These are phyloP conservation scores for Adansonia gregorii DNA, from an alignment of 441 rosid genomes.

Conservation along the genomic window DNA sequence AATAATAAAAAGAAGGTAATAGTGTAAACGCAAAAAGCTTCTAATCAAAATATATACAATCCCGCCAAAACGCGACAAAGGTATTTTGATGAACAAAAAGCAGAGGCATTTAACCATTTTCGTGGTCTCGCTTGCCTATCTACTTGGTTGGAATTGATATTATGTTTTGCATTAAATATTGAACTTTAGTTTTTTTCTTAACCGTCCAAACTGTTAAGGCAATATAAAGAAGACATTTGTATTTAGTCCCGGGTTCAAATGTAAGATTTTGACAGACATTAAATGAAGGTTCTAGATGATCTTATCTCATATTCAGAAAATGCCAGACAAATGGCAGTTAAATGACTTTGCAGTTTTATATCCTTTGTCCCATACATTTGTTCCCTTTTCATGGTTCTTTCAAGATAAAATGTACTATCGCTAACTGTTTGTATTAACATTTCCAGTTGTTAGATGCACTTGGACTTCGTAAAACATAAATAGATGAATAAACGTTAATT, in stretches of 20 bases:
- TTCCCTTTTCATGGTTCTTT: not conserved
- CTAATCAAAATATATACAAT: not conserved
- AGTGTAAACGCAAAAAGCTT: not conserved
- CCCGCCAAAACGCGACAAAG: not conserved
- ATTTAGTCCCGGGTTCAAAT: not conserved
- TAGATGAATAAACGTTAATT: no score
- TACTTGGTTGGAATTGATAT: not conserved
- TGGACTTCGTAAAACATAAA: no score
- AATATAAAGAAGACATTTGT: not conserved
- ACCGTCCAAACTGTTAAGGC: no score
- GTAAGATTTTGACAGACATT: not conserved
- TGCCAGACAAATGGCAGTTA: not conserved
- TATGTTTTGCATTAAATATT: not conserved
- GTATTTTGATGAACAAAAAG: not conserved
- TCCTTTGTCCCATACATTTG: not conserved
- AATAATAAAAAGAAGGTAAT: not conserved
- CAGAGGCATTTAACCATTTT: not conserved
- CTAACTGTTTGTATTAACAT: no score
- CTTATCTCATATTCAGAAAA: not conserved
- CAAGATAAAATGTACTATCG: no score
- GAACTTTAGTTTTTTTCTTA: not conserved
- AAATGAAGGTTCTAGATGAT: not conserved
- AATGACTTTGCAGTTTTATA: not conserved
- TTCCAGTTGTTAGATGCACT: no score
- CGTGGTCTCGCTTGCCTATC: not conserved